phyloP scores from a whole-genome alignment of 1,139 yeast species.

The Blastobotrys aristatus region DNA sequence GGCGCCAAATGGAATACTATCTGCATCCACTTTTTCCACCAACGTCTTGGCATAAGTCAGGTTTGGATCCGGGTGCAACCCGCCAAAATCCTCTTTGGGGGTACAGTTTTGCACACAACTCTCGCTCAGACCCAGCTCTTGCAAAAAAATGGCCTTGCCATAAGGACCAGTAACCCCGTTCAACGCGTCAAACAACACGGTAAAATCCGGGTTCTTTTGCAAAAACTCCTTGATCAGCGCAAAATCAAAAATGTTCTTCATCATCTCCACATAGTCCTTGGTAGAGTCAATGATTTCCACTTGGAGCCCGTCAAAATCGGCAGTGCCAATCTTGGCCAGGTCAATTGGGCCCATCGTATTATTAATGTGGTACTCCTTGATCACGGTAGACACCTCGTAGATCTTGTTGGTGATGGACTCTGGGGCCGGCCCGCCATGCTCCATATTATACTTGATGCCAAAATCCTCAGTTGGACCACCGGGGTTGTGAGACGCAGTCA shows the following conservation, averaged over 20 bases:
- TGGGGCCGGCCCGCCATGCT: constrained; percentile 99
- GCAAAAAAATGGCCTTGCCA: constrained; percentile 76
- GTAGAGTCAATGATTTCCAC: constrained; percentile 84
- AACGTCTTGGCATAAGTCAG: constrained; percentile 87
- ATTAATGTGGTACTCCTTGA: constrained; percentile 56
- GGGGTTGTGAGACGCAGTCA: constrained; percentile 98
- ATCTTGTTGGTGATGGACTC: constrained; percentile 88
- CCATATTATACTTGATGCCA: constrained; percentile 92
- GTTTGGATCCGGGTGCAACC: constrained; percentile 97
- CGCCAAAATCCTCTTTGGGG: constrained; percentile 91
- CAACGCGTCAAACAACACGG: constrained; percentile 79
- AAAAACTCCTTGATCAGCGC: constrained; percentile 71
- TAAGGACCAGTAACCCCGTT: constrained; percentile 98
- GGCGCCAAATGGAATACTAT: constrained; percentile 88
- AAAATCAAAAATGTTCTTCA: constrained; percentile 87
- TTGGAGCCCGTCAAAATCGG: constrained; percentile 46
- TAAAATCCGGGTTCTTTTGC: constrained; percentile 52
- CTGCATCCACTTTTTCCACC: constrained; percentile 76
- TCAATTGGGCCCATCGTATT: constrained; percentile 56
- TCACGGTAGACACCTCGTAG: constrained; percentile 58
- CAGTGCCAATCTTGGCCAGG: constrained; percentile 51
- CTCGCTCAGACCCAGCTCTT: constrained; percentile 74
- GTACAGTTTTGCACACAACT: constrained; percentile 68
- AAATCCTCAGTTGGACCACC: constrained; percentile 93
- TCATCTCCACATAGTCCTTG: constrained; percentile 65